These are phyloP conservation scores for Logfia minima DNA, from an alignment of 129 eudicot species.

Conservation along the genomic window DNA sequence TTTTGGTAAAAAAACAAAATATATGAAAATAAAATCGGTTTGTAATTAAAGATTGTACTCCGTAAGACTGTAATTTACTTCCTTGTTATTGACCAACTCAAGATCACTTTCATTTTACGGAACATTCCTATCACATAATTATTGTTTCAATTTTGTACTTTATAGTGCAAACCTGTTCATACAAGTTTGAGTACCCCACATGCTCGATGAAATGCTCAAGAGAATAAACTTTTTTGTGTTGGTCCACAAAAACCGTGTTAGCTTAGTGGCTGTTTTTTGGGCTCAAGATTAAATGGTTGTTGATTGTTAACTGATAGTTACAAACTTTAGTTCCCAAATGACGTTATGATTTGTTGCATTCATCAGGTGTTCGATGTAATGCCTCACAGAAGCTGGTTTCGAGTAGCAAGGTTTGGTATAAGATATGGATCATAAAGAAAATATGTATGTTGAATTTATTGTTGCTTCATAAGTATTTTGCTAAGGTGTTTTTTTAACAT, in stretches of 20 bases:
- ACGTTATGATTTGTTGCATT: not conserved
- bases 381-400: not conserved
- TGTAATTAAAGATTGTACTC: too few relatives aligned
- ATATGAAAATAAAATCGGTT: too few relatives aligned
- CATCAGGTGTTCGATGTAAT: not conserved
- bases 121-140: too few relatives aligned
- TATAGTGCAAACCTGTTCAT: too few relatives aligned
- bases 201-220: conserved; percentile 10
- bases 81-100: too few relatives aligned
- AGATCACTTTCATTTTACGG: too few relatives aligned
- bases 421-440: not conserved
- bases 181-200: not conserved
- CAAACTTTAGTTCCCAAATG: not conserved
- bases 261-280: not conserved
- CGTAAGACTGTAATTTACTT: too few relatives aligned
- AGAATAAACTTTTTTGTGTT: not conserved
- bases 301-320: not conserved
- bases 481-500: not conserved
- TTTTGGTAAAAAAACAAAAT: too few relatives aligned
- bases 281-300: not conserved
- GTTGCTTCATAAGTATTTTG: not conserved
- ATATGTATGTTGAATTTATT: not conserved
- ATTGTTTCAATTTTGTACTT: too few relatives aligned
- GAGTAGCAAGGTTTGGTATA: not conserved
- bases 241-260: not conserved